These are phyloP conservation scores for Phytophthora multivora DNA, from an alignment of 352 stramenopile species.

Conservation along the genomic window DNA sequence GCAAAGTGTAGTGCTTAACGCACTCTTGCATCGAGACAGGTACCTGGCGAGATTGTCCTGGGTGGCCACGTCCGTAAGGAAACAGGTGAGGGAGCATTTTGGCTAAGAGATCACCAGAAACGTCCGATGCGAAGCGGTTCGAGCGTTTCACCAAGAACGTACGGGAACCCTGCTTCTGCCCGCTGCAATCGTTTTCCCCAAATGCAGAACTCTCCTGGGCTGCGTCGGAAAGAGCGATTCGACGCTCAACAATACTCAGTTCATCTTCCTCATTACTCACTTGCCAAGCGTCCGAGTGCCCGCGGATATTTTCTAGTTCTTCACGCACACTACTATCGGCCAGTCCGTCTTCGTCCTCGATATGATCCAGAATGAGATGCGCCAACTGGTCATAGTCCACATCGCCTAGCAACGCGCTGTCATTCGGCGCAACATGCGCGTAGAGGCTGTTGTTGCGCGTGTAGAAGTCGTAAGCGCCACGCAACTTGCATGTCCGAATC, in stretches of 20 bases:
- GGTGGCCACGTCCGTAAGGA: constrained; percentile 10
- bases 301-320: constrained; percentile 5
- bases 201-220: neutral
- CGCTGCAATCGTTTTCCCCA: neutral
- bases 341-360: neutral
- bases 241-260: neutral
- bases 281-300: neutral
- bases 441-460: neutral
- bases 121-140: neutral
- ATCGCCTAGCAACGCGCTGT: neutral
- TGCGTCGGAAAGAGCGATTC: neutral
- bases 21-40: constrained; percentile 2
- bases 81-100: constrained; percentile 8
- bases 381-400: neutral
- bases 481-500: neutral
- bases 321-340: neutral
- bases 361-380: neutral
- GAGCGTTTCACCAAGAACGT: neutral
- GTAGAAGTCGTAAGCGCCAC: constrained; percentile 1
- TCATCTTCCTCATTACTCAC: neutral
- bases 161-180: neutral
- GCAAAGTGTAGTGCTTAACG: constrained; percentile 8
- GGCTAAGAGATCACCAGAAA: neutral
- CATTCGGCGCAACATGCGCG: neutral
- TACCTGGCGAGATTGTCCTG: neutral